Conservation (phyloP, 208 protist genomes). For the Entamoeba invadens region DNA sequence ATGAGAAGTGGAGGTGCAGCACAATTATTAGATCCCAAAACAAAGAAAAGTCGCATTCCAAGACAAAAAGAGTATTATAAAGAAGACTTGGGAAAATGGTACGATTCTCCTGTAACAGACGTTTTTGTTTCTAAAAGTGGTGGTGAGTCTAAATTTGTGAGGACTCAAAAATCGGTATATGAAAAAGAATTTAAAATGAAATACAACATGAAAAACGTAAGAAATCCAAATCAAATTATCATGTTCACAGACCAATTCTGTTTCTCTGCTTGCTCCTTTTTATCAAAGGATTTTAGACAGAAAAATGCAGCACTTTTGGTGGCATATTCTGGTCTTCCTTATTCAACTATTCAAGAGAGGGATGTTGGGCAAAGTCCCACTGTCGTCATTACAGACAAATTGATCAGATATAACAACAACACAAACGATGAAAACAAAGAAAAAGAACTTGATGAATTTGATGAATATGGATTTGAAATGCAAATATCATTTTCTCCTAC, state of each 20-base stretch:
- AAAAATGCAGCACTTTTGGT: neutral
- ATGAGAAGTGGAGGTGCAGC: neutral
- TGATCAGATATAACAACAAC: too few species aligned
- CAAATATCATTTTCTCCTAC: too few species aligned
- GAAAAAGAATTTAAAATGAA: neutral
- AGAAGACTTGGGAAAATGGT: neutral
- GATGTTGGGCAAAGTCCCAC: neutral
- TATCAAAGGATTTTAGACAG: neutral
- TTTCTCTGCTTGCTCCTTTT: neutral
- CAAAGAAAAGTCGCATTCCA: too few species aligned
- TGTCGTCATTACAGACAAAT: neutral
- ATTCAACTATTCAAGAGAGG: neutral
- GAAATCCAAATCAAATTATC: neutral
- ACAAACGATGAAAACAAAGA: too few species aligned
- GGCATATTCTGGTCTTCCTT: neutral
- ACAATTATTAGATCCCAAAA: neutral
- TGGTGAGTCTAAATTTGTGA: too few species aligned
- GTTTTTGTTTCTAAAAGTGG: neutral
- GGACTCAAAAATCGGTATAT: neutral
- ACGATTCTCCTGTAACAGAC: neutral
- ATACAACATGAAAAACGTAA: neutral
- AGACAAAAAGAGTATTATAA: neutral
- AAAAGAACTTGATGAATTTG: too few species aligned
- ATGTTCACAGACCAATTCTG: neutral
- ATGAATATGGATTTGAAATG: too few species aligned